These are phyloP conservation scores for Neurospora tetraspora DNA, from an alignment of 495 filamentous ascomycete species.

Conservation along the genomic window DNA sequence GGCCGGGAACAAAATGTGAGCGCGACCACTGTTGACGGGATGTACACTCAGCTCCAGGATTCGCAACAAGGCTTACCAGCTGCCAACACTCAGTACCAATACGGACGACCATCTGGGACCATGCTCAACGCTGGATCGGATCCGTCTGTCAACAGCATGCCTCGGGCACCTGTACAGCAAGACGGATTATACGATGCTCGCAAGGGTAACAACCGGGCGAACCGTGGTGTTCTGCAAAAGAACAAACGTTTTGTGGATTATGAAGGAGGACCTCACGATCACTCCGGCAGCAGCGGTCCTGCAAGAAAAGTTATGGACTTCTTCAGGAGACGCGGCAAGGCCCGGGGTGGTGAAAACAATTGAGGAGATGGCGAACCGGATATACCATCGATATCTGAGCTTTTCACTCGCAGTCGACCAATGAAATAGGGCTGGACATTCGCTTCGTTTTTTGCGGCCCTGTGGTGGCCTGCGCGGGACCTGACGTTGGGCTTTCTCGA, in stretches of 20 bases:
- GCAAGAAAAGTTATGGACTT: slow-evolving; percentile 96
- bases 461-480: neutral
- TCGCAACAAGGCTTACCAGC: slow-evolving; percentile 12
- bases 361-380: slow-evolving; percentile 2
- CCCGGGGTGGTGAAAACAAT: slow-evolving; percentile 46
- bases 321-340: slow-evolving; percentile 79
- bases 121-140: slow-evolving; percentile 32
- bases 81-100: slow-evolving; percentile 23
- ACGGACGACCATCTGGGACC: slow-evolving; percentile 26
- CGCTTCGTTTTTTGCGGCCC: neutral
- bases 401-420: neutral
- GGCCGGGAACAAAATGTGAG: slow-evolving; percentile 18
- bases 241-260: slow-evolving; percentile 76
- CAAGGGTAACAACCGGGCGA: slow-evolving; percentile 13
- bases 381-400: neutral
- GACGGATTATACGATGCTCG: slow-evolving; percentile 13
- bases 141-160: slow-evolving; percentile 32
- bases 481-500: neutral
- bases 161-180: slow-evolving; percentile 20
- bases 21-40: slow-evolving; percentile 28
- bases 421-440: neutral
- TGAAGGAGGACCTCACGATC: slow-evolving; percentile 65
- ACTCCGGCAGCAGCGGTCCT: slow-evolving; percentile 73
- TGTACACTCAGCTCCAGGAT: slow-evolving; percentile 30
- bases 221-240: slow-evolving; percentile 62